Conservation (phyloP, 176 grass and related monocot species). For the Miscanthus lutarioriparius region DNA sequence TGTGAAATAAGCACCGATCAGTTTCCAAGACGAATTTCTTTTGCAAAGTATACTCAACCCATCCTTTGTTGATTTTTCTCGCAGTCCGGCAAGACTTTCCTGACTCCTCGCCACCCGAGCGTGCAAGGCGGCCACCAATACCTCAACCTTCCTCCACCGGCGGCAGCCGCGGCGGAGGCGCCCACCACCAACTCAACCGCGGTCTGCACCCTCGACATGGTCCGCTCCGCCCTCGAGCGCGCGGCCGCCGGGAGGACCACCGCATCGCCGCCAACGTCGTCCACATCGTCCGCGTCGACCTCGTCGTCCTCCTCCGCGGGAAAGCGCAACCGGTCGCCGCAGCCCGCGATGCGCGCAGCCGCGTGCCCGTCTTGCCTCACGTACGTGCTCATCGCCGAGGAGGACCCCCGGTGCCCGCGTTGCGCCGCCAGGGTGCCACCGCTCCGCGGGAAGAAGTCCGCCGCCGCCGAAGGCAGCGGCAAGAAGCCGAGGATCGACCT, state of each 20-base stretch:
- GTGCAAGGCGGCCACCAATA: slow-evolving; percentile 16
- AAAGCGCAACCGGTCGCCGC: slow-evolving; percentile 34
- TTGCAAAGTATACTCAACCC: background rate
- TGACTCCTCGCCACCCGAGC: slow-evolving; percentile 39
- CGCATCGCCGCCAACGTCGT: background rate
- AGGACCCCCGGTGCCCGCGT: slow-evolving; percentile 58
- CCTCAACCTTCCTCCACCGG: slow-evolving; percentile 47
- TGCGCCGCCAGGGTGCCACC: slow-evolving; percentile 48
- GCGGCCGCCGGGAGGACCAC: slow-evolving; percentile 4
- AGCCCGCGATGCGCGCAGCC: slow-evolving; percentile 32
- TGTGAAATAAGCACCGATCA: too few relatives aligned
- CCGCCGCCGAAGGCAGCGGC: background rate
- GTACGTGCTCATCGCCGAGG: slow-evolving; percentile 62
- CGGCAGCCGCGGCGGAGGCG: background rate
- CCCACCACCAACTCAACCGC: background rate
- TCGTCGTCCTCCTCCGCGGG: slow-evolving; percentile 47
- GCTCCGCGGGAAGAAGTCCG: background rate
- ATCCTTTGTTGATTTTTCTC: background rate
- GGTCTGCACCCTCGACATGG: slow-evolving; percentile 63
- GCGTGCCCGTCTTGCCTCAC: slow-evolving; percentile 70
- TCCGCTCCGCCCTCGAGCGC: slow-evolving; percentile 51
- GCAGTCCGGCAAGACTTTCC: slow-evolving; percentile 57
- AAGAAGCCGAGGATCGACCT: slow-evolving; percentile 67
- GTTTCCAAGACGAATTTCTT: background rate
- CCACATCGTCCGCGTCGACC: slow-evolving; percentile 32